Conservation (phyloP, 768 basidiomycete species). For the Sporobolomyces roseus region DNA sequence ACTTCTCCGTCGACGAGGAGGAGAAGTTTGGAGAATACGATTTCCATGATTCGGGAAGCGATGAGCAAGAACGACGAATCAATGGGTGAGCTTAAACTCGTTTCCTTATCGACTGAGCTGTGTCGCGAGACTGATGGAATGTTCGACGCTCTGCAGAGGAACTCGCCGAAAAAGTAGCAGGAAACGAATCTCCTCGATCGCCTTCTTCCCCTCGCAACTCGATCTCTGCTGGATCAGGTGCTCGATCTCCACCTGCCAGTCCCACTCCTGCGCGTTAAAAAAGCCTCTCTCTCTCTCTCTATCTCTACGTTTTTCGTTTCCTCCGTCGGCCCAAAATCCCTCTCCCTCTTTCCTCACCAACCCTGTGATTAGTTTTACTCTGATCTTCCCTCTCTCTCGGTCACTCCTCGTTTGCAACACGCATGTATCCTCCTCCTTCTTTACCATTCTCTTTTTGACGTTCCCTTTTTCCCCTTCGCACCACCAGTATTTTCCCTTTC, state of each 20-base stretch:
- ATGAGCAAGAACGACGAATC: conserved; percentile 56
- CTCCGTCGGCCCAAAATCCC: too few species aligned
- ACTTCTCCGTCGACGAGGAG: conserved; percentile 89
- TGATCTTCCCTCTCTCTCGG: too few species aligned
- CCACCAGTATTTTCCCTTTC: too few species aligned
- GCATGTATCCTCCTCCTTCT: too few species aligned
- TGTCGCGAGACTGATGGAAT: neutral
- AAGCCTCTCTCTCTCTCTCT: too few species aligned
- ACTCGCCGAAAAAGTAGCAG: conserved; percentile 41
- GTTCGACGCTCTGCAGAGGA: conserved; percentile 27
- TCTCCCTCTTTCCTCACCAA: too few species aligned
- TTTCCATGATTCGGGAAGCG: conserved; percentile 88
- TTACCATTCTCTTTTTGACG: too few species aligned
- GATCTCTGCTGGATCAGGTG: conserved; percentile 13
- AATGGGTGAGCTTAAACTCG: conserved; percentile 32
- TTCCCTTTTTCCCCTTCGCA: too few species aligned
- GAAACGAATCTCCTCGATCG: conserved; percentile 38
- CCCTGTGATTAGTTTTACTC: too few species aligned
- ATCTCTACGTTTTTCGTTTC: too few species aligned
- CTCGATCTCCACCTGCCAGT: conserved; percentile 33
- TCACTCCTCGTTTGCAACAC: too few species aligned
- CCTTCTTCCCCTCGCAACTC: conserved; percentile 39
- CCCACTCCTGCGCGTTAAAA: conserved; percentile 30
- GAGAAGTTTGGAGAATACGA: conserved; percentile 89
- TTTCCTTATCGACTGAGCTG: neutral